Evolutionary conservation across 805 yeast genomes (phyloP), one percentile per base, ranked within the genome.

Genomic region (Saccharomycopsis babjevae): DNA sequence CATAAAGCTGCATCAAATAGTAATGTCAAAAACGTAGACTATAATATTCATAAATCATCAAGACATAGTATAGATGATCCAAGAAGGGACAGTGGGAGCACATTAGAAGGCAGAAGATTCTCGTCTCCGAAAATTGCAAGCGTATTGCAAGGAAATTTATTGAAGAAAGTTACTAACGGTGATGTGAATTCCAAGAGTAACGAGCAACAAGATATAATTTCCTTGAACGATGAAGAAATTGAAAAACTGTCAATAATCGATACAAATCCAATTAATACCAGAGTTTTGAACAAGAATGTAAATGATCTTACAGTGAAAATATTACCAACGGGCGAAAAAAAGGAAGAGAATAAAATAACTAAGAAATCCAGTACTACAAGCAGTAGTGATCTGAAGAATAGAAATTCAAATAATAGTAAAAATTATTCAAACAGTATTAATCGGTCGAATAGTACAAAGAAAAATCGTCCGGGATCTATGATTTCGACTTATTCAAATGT

Each of bases 401-500:
- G 11, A 36, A 46, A 43, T 22, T 7, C 18, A 46, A 34, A n/a
- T 34, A 22, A 22, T 50, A 20, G 58, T 36, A 42, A 43, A 39
- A 25, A 56, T 32, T 10, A 18, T 42, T 42, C 38, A 5, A 56
- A 22, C 8, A 56, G 20, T 8, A 28, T n/a, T 20, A 56, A 39
- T 18, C 42, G 43, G 1, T 39, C 58, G 18, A 46, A 38, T 8
- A 36, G 54, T 28, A 46, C 54, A 18, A 57, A 54, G 38, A 20
- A 38, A 11, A 38, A 52, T 6, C 38, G 65, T 7, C 65, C 65
- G 10, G 60, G 54, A 7, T 59, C 62, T 8, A 59, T 61, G 58
- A 34, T 63, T 30, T 63, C 65, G 10, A 61, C 52, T 1, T 63
- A 57, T 42, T 61, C 64, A n/a, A 54, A 60, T 5, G 54, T 50